Evolutionary conservation across 768 basidiomycete species (phyloP), one percentile per base, ranked within the genome.

Genomic region (Suillus hirtellus): DNA sequence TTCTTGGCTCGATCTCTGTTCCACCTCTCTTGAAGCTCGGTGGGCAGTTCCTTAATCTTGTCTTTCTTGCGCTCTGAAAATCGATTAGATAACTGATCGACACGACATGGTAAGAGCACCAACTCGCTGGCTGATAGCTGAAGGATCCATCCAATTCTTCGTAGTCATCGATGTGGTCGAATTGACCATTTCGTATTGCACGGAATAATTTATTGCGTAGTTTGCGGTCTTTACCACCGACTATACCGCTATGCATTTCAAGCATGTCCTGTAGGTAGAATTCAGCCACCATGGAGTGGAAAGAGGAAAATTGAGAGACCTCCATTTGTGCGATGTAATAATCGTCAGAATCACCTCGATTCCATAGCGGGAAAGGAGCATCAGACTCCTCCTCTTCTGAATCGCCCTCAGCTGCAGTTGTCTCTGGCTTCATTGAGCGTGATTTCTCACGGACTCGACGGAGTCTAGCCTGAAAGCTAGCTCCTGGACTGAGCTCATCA

Each of bases 1-100:
- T 97, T 99, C 78, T 88, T 90, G 59, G 80, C 77, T 2, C 94
- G 92, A 71, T 98, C 96, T 54, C 83, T 83, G 52, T 86, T 84
- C 94, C 94, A 97, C 63, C 86, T 88, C 0, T 76, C 83, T 60
- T 79, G 81, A 9, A 97, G 80, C 7, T 87, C 82, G 1, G 77
- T 68, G 0, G 91, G 85, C 12, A 90, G 68, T 53, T 78, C 76
- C 64, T 79, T 82, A 62, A 79, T 72, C 67, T 81, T 83, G 31
- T 74, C 68, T 69, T 88, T 86, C 68, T 84, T 87, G 37, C 76
- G 76, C 14, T 53, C 15, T 62, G 37, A 64, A 42, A 55, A 47
- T 12, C 21, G 12, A 55, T 59, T n/a, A 60, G 61, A 38, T 53
- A 37, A 24, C 37, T 37, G 21, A n/a, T 15, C 34, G 63, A 27